phyloP scores from a whole-genome alignment of 176 grass and related monocot species.

The Paspalum notatum region DNA sequence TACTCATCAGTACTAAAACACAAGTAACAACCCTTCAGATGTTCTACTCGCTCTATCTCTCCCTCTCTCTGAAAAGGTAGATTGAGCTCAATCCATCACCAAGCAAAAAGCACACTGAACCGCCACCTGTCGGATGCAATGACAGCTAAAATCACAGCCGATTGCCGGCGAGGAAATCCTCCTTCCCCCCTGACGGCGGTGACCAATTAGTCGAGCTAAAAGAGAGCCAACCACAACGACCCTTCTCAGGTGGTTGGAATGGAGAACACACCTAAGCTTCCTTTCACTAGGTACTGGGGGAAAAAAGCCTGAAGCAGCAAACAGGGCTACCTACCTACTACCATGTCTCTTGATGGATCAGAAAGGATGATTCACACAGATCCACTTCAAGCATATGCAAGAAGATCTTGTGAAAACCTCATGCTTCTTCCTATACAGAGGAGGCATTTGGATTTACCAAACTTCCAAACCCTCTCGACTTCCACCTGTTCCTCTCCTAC shows the following conservation, averaged over 20 bases:
- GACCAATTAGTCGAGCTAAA: conserved; percentile 48
- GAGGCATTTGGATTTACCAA: conserved; percentile 49
- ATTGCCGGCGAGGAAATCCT: conserved; percentile 24
- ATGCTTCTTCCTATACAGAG: conserved; percentile 55
- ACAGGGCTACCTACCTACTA: conserved; percentile 34
- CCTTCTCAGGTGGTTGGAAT: conserved; percentile 44
- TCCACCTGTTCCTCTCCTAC: conserved; percentile 50
- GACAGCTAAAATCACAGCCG: conserved; percentile 32
- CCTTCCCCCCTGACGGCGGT: conserved; percentile 29
- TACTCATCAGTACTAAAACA: conserved; percentile 16
- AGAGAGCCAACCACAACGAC: conserved; percentile 37
- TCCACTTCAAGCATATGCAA: conserved; percentile 35
- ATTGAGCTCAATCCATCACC: conserved; percentile 31
- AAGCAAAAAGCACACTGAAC: conserved; percentile 38
- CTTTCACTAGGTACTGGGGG: conserved; percentile 29
- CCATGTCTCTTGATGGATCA: conserved; percentile 33
- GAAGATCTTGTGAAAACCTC: conserved; percentile 45
- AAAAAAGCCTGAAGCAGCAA: conserved; percentile 53
- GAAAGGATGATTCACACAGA: conserved; percentile 41
- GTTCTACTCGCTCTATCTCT: not conserved
- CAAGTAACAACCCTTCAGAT: conserved; percentile 28
- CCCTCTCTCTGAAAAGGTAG: not conserved
- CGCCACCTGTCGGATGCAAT: conserved; percentile 38
- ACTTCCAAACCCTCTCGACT: conserved; percentile 37
- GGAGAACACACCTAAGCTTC: conserved; percentile 28